These are phyloP conservation scores for Geranomyces variabilis DNA, from an alignment of 192 early-diverging fungal genomes.

Conservation along the genomic window DNA sequence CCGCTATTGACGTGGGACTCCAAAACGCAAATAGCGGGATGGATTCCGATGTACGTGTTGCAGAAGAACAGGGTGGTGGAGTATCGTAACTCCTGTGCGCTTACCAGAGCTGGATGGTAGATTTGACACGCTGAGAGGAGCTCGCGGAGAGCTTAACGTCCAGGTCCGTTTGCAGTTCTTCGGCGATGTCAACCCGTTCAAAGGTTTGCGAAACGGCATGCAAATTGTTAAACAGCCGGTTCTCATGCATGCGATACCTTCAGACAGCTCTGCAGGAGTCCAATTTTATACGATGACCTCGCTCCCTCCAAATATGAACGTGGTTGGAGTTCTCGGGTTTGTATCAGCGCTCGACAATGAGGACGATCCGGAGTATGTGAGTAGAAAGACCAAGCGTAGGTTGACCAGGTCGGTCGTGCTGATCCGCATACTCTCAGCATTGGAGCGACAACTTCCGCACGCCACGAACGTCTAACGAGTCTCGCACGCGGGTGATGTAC, in stretches of 20 bases:
- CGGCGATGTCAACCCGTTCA: slow-evolving; percentile 82
- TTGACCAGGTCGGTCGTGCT: background rate
- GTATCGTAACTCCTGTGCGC: background rate
- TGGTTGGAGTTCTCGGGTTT: slow-evolving; percentile 68
- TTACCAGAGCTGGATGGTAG: too few relatives aligned
- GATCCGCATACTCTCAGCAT: slow-evolving; percentile 42
- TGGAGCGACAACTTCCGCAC: slow-evolving; percentile 82
- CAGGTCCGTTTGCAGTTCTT: slow-evolving; percentile 78
- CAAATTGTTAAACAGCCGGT: too few relatives aligned
- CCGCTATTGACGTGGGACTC: slow-evolving; percentile 74
- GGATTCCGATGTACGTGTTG: slow-evolving; percentile 72
- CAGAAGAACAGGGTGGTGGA: background rate
- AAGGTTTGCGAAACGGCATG: slow-evolving; percentile 42
- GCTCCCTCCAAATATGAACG: slow-evolving; percentile 57
- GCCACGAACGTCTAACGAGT: slow-evolving; percentile 77
- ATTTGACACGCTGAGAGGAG: slow-evolving; percentile 70
- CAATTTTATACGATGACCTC: slow-evolving; percentile 69
- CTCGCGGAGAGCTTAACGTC: slow-evolving; percentile 74
- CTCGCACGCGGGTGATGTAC: slow-evolving; percentile 70
- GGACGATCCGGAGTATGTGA: slow-evolving; percentile 78
- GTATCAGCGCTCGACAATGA: slow-evolving; percentile 69
- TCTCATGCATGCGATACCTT: background rate
- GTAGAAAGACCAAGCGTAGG: slow-evolving; percentile 3
- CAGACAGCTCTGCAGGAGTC: slow-evolving; percentile 48
- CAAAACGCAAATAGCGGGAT: slow-evolving; percentile 65